phyloP scores from a whole-genome alignment of 495 filamentous ascomycete genomes.

The Penicillium canescens region DNA sequence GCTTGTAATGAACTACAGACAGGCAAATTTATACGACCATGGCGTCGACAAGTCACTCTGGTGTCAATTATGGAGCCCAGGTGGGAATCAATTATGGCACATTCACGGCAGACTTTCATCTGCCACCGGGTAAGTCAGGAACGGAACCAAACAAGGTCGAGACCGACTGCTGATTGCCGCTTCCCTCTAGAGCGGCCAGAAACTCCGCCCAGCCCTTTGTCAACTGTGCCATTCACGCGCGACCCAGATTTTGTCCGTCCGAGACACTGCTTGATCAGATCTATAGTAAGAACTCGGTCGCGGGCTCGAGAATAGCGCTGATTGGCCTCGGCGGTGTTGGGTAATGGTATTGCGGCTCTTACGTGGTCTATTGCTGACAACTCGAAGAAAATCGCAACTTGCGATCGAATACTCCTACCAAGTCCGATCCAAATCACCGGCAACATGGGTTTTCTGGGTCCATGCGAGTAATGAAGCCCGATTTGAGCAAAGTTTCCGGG shows the following conservation, averaged over 20 bases:
- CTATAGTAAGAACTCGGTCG: conserved; percentile 14
- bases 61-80: conserved; percentile 1
- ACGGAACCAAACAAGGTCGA: neutral
- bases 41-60: conserved; percentile 1
- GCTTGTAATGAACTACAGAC: conserved; percentile 2
- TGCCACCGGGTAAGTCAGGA: neutral
- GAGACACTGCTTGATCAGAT: conserved; percentile 22
- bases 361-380: conserved; percentile 3
- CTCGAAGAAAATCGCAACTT: conserved; percentile 35
- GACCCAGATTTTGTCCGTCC: conserved; percentile 33
- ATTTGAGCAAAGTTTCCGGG: conserved; percentile 39
- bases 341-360: conserved; percentile 10
- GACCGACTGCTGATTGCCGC: neutral
- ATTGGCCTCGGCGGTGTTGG: conserved; percentile 31
- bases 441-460: conserved; percentile 53
- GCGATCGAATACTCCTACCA: conserved; percentile 41
- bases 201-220: conserved; percentile 12
- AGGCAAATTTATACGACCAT: neutral
- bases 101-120: neutral
- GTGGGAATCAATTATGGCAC: conserved; percentile 1
- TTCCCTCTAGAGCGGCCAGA: conserved; percentile 3
- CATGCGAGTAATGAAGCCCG: conserved; percentile 38
- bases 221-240: conserved; percentile 26
- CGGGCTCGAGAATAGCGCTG: conserved; percentile 20
- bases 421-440: conserved; percentile 30